A percentile compares a stretch with the other conserved stretches of the same genome.
phyloP scores from a whole-genome alignment of 169 alveolate genomes.

The Theileria annulata region DNA sequence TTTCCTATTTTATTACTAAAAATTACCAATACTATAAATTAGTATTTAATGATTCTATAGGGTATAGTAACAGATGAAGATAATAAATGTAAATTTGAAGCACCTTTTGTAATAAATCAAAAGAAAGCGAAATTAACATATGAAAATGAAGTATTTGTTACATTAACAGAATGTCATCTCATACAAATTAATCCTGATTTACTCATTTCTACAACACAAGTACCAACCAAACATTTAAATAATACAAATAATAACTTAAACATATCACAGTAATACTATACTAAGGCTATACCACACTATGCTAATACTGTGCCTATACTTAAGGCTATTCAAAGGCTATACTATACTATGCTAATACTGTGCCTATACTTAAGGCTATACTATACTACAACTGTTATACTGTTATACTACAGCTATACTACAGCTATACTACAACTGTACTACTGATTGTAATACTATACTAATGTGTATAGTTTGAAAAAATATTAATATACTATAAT shows the following conservation, averaged over 20 bases:
- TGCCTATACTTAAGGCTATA: no score
- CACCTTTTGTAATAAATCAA: conserved; percentile 23
- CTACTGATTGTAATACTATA: background rate
- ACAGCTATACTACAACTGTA: no score
- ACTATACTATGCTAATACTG: no score
- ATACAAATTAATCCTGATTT: conserved; percentile 31
- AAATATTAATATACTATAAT: background rate
- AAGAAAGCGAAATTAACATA: background rate
- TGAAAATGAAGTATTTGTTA: conserved; percentile 17
- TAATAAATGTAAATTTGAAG: background rate
- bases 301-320: no score
- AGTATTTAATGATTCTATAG: no score
- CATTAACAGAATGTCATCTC: conserved; percentile 58
- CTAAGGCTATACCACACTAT: no score
- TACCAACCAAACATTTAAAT: background rate
- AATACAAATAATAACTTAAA: background rate
- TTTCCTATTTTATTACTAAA: background rate
- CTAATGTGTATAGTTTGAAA: background rate
- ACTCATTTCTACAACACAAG: background rate
- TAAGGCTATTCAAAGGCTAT: no score
- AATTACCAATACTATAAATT: background rate
- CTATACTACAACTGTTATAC: no score
- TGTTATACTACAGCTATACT: no score
- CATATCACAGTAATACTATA: background rate
- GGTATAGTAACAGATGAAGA: conserved; percentile 9